Evolutionary conservation across 805 yeast genomes (phyloP).

Genomic region (Myxozyma udenii): DNA sequence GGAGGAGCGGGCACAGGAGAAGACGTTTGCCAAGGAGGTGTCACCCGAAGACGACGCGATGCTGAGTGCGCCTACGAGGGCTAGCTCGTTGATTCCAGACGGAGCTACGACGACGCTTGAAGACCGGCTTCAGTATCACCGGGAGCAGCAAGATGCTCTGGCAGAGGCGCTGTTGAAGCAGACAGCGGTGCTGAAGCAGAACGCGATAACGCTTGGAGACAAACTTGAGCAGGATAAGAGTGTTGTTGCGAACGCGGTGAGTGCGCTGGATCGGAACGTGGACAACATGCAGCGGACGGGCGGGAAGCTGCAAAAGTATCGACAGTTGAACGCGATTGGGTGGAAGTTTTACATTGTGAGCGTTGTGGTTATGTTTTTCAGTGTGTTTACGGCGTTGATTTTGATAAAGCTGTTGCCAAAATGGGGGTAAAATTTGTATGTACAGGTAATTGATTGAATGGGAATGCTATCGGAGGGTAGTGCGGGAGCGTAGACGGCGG

Average conservation of each 20-base stretch:
- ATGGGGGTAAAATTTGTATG: slow-evolving; percentile 10
- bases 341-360: slow-evolving; percentile 43
- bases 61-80: slow-evolving; percentile 2
- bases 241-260: slow-evolving; percentile 38
- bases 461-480: background rate
- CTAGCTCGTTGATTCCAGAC: slow-evolving; percentile 2
- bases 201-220: slow-evolving; percentile 47
- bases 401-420: slow-evolving; percentile 35
- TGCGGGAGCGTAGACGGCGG: background rate
- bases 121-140: slow-evolving; percentile 26
- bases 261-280: slow-evolving; percentile 39
- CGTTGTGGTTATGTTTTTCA: slow-evolving; percentile 37
- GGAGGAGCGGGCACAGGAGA: too few species aligned
- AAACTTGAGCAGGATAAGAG: slow-evolving; percentile 40
- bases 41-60: slow-evolving; percentile 6
- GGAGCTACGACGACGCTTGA: slow-evolving; percentile 21
- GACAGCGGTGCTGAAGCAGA: slow-evolving; percentile 48
- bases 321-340: slow-evolving; percentile 40
- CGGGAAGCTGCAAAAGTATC: slow-evolving; percentile 36
- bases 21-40: background rate
- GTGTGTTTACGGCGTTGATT: slow-evolving; percentile 38
- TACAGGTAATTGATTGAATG: background rate
- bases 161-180: slow-evolving; percentile 49
- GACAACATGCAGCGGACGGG: slow-evolving; percentile 40
- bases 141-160: slow-evolving; percentile 47